Evolutionary conservation across 306 rosid genomes (phyloP).

Genomic region (Trifolium subterraneum): DNA sequence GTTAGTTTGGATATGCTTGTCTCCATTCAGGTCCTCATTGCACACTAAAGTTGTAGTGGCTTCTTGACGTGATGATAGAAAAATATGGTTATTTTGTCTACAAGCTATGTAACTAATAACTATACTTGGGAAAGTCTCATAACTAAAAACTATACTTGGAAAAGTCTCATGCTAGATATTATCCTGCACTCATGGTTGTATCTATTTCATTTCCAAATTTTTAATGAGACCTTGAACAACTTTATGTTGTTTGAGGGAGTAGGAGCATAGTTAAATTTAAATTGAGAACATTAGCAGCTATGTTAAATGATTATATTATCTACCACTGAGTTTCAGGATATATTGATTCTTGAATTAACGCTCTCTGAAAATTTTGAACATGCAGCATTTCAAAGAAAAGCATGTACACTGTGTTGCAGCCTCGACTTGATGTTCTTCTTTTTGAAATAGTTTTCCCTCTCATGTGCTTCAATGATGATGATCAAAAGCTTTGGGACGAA

Average conservation of each 20-base stretch:
- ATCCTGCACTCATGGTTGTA: neutral
- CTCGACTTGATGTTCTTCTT: conserved; percentile 87
- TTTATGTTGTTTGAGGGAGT: neutral
- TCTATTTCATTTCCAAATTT: conserved; percentile 19
- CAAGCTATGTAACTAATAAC: conserved; percentile 18
- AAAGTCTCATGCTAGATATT: neutral
- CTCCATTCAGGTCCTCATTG: conserved; percentile 7
- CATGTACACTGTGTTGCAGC: conserved; percentile 86
- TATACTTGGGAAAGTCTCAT: conserved; percentile 2
- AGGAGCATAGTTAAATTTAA: neutral
- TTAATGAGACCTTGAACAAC: neutral
- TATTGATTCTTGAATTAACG: conserved; percentile 22
- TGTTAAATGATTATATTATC: conserved; percentile 16
- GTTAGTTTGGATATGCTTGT: neutral
- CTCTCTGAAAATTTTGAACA: conserved; percentile 23
- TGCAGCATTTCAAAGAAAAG: conserved; percentile 89
- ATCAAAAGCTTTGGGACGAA: conserved; percentile 96
- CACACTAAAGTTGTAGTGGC: conserved; percentile 6
- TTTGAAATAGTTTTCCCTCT: conserved; percentile 94
- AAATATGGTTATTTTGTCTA: conserved; percentile 23
- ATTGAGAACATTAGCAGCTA: conserved; percentile 22
- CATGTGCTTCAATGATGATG: conserved; percentile 91
- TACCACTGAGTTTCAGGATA: conserved; percentile 19
- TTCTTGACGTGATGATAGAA: neutral
- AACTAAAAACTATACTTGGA: conserved; percentile 18